Evolutionary conservation across 2,329 filamentous ascomycete species (phyloP).

Genomic region (Fusarium piperis): DNA sequence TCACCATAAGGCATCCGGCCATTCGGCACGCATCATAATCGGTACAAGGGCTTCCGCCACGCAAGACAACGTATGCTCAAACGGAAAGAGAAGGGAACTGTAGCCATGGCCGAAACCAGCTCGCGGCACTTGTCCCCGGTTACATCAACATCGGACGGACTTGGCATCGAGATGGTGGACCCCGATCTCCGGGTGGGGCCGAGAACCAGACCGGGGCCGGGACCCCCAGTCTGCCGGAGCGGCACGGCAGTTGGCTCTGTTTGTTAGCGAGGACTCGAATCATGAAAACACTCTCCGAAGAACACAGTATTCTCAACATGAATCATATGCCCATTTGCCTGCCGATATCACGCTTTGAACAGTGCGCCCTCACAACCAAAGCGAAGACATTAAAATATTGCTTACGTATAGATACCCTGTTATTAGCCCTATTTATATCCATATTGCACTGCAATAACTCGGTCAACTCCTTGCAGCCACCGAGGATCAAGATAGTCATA

Average conservation of each 20-base stretch:
- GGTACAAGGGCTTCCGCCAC: not conserved
- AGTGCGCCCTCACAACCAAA: not conserved
- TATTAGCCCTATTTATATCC: not conserved
- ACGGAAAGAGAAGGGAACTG: not conserved
- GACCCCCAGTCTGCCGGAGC: not conserved
- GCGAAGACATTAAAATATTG: not conserved
- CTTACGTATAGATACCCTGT: not conserved
- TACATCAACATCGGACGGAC: not conserved
- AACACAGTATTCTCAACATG: not conserved
- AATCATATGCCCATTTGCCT: not conserved
- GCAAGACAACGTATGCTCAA: not conserved
- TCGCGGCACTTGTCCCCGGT: not conserved
- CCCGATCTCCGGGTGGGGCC: not conserved
- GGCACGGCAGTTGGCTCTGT: not conserved
- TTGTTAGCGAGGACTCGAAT: not conserved
- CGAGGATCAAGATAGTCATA: not conserved
- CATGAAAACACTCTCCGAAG: not conserved
- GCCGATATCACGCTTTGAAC: not conserved
- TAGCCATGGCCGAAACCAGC: not conserved
- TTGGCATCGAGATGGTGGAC: not conserved
- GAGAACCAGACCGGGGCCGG: not conserved
- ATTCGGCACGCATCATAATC: not conserved
- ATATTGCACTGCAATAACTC: not conserved
- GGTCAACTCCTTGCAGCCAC: not conserved
- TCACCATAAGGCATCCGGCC: not conserved